Conservation (phyloP, 768 basidiomycete species). For the Zangia roseola region DNA sequence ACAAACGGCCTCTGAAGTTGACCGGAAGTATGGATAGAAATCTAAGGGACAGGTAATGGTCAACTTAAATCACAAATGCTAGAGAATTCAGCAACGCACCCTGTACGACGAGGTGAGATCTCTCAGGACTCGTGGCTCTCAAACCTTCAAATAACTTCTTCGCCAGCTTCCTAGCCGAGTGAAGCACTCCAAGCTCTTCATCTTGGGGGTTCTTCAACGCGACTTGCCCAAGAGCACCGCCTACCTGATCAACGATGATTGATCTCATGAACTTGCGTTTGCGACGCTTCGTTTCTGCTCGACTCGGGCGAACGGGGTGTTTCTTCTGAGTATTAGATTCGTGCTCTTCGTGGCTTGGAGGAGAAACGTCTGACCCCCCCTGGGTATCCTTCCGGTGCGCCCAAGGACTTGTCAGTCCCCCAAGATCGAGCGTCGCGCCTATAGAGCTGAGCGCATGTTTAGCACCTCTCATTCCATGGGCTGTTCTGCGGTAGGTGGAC, state of each 20-base stretch:
- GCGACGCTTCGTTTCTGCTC: slow-evolving; percentile 39
- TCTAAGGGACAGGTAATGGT: slow-evolving; percentile 40
- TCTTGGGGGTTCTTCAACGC: slow-evolving; percentile 64
- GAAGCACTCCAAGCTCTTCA: slow-evolving; percentile 51
- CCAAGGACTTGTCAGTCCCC: slow-evolving; percentile 13
- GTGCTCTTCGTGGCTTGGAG: slow-evolving; percentile 11
- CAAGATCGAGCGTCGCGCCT: slow-evolving; percentile 38
- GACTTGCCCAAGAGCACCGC: slow-evolving; percentile 66
- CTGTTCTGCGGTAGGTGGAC: slow-evolving; percentile 32
- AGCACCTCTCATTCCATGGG: slow-evolving; percentile 47
- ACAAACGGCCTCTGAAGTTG: slow-evolving; percentile 65
- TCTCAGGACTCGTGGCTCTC: slow-evolving; percentile 56
- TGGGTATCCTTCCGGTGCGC: slow-evolving; percentile 15
- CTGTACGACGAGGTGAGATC: slow-evolving; percentile 64
- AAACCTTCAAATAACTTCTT: slow-evolving; percentile 65
- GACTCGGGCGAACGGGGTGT: slow-evolving; percentile 17
- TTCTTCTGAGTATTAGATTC: slow-evolving; percentile 12
- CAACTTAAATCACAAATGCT: neutral
- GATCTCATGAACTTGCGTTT: slow-evolving; percentile 54
- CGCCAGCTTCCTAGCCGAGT: slow-evolving; percentile 66
- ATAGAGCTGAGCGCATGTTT: slow-evolving; percentile 39
- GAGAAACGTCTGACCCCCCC: slow-evolving; percentile 1
- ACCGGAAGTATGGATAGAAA: slow-evolving; percentile 74
- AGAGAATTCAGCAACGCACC: slow-evolving; percentile 38
- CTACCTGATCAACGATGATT: slow-evolving; percentile 68